Conservation (phyloP, 352 stramenopile species). For the Phytophthora niederhauseri region DNA sequence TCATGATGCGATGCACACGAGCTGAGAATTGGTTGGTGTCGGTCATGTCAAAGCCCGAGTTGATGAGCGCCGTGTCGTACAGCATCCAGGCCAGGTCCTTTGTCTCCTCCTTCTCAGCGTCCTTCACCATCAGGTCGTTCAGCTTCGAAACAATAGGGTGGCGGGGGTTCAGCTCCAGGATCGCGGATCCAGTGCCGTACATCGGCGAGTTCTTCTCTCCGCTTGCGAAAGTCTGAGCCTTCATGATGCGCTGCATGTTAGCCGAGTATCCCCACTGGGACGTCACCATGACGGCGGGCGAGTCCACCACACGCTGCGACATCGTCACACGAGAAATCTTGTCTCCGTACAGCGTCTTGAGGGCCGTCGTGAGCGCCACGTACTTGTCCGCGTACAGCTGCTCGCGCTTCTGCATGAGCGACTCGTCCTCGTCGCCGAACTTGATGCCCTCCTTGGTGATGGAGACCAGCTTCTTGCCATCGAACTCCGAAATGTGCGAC, state of each 20-base stretch:
- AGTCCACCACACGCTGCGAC: constrained; percentile 93
- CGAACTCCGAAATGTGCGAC: constrained; percentile 93
- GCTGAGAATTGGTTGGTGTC: constrained; percentile 94
- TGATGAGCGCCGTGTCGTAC: constrained; percentile 98
- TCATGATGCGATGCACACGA: constrained; percentile 95
- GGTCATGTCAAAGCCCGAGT: constrained; percentile 97
- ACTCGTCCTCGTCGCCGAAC: constrained; percentile 98
- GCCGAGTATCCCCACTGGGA: constrained; percentile 97
- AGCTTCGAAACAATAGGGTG: constrained; percentile 99
- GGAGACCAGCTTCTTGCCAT: constrained; percentile 96
- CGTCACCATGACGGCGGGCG: constrained; percentile 97
- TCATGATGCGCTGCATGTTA: constrained; percentile 99
- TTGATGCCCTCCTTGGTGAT: constrained; percentile 99
- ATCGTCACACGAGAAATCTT: constrained; percentile 97
- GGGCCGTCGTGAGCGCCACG: constrained; percentile 94
- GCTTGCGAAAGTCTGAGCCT: constrained; percentile 96
- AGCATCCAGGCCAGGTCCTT: constrained; percentile 97
- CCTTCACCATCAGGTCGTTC: constrained; percentile 73
- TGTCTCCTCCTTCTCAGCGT: constrained; percentile 83
- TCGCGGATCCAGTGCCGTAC: constrained; percentile 80
- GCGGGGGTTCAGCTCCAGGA: constrained; percentile 99
- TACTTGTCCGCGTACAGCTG: constrained; percentile 98
- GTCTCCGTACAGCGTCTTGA: constrained; percentile 96
- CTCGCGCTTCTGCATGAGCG: constrained; percentile 93
- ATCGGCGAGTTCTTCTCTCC: constrained; percentile 47